Base-by-base conservation (phyloP, 2,329 filamentous ascomycete genomes). In the Balansia obtecta region DNA sequence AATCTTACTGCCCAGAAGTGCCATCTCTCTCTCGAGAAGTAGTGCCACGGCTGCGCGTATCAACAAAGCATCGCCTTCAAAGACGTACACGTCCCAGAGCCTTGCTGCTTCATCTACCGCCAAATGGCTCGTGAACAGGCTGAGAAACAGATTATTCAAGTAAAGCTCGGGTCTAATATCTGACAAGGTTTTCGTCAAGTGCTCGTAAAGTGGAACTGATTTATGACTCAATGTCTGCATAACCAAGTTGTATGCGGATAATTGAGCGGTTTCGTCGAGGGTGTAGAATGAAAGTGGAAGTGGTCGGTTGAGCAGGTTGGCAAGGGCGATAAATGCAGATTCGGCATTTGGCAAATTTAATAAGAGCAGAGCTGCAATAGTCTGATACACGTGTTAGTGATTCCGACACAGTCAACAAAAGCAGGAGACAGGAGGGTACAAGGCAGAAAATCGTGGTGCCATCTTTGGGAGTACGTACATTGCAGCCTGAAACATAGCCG, bases 31-130 rank as follows among this genome's bases (percentile, higher is more conserved):
- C 32, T 71, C 68, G 5, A 77, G 57, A 18, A 93, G 64, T 16
- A 86, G 70, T 0, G 83, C 87, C 0, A 89, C 82, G 0, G 79
- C 84, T 1, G 85, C 85, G 0, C 86, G 72, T 7, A 91, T 76
- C 0, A 90, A 69, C 1, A 86, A 72, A 1, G 77, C 72, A 55
- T 94, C 88, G 27, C 86, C 86, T 61, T 94, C 88, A 56, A 94
- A 88, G 3, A 86, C 80, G 57, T 87, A 88, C 0, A 91, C 79
- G 55, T 94, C 88, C 85, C 86, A 91, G 12, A 93, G 66, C 2
- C 88, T 71, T 1, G 81, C 79, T 4, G 81, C 84, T 57, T 85
- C 77, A 58, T 90, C 86, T 15, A 89, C 73, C 8, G 76, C 75
- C 4, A 88, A 67, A 39, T 77, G 71, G 15, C 68, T 65, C 0